Base-by-base conservation (phyloP, 2,329 filamentous ascomycete genomes). In the Byssochlamys sp. region DNA sequence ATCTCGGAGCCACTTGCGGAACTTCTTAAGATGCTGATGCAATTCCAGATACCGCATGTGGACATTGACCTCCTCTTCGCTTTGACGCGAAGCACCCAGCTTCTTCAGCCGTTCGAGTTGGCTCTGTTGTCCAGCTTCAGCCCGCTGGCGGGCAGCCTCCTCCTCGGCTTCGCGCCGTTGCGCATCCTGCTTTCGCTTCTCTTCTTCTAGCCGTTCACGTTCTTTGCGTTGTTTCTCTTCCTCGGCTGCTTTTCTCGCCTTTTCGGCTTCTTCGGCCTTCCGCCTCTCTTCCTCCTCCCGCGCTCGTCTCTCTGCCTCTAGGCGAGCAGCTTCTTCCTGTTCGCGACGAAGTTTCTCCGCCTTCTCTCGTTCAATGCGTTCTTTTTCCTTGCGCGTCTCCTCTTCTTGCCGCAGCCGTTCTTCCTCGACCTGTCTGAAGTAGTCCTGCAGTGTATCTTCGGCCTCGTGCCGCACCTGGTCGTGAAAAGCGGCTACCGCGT, bases 1-100 rank as follows among this genome's bases (percentile, higher is more conserved):
- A 3, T 79, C 73, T 2, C 69, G 66, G 55, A 88, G 73, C 35
- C 80, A 78, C 59, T 82, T 69, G 12, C 83, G 77, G 62, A 85
- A 71, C 6, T 75, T 67, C 67, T 86, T 95, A 26, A 95, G 78
- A 48, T 82, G 83, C 59, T 83, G 78, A 67, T 92, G 89, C 27
- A 94, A 71, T 25, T 77, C 72, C 1, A 80, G 66, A 63, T 83
- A 84, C 29, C 74, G 74, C 26, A 73, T 60, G 45, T 82, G 80
- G 24, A 75, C 67, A 6, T 70, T 68, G 57, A 79, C 69, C 33
- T 75, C 71, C 35, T 77, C 65, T 2, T 68, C 59, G 1, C 70
- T 69, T 28, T 70, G 63, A 19, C 64, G 64, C 11, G 58, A 54
- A 39, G 59, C 66, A 26, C 72, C 71, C 27, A 69, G 52, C 49